Percentiles rank a stretch among this genome's conserved stretches.
phyloP scores from a whole-genome alignment of 1,284 basidiomycete genomes.

The Malassezia japonica region DNA sequence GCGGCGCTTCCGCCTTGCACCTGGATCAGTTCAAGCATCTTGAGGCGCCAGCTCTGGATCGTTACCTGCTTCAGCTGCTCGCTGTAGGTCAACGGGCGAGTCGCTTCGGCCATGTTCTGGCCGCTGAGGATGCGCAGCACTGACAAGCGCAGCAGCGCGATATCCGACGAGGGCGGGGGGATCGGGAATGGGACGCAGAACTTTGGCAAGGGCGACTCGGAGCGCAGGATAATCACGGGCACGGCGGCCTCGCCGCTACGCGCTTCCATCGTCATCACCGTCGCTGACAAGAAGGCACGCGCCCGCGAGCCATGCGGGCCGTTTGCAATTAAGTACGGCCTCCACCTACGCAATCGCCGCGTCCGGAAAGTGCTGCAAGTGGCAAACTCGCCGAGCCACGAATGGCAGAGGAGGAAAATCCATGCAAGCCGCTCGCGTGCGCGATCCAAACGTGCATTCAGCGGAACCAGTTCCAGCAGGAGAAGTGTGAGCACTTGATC shows the following conservation, averaged over 20 bases:
- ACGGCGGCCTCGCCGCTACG: neutral
- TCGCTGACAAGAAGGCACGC: too few relatives aligned
- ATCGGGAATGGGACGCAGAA: slow-evolving; percentile 40
- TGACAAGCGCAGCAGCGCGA: slow-evolving; percentile 34
- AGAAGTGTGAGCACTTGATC: slow-evolving; percentile 35
- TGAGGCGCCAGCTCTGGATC: slow-evolving; percentile 43
- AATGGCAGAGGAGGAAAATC: slow-evolving; percentile 18
- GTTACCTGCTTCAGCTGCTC: slow-evolving; percentile 42
- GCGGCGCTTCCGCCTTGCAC: slow-evolving; percentile 28
- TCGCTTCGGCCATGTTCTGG: slow-evolving; percentile 23
- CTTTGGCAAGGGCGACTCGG: slow-evolving; percentile 31
- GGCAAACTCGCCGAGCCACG: too few relatives aligned
- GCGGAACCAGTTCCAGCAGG: slow-evolving; percentile 33
- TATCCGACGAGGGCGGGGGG: slow-evolving; percentile 27
- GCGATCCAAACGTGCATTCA: slow-evolving; percentile 41
- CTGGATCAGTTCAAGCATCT: slow-evolving; percentile 42
- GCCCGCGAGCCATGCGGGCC: too few relatives aligned
- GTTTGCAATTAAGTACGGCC: too few relatives aligned
- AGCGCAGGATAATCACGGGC: slow-evolving; percentile 29
- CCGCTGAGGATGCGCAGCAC: slow-evolving; percentile 40
- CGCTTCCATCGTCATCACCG: neutral
- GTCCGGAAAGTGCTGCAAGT: too few relatives aligned
- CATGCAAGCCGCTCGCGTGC: slow-evolving; percentile 41
- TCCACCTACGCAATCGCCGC: too few relatives aligned
- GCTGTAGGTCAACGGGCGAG: slow-evolving; percentile 25